These are phyloP conservation scores for Neonectria neomacrospora DNA, from an alignment of 2,329 filamentous ascomycete genomes.

Conservation along the genomic window DNA sequence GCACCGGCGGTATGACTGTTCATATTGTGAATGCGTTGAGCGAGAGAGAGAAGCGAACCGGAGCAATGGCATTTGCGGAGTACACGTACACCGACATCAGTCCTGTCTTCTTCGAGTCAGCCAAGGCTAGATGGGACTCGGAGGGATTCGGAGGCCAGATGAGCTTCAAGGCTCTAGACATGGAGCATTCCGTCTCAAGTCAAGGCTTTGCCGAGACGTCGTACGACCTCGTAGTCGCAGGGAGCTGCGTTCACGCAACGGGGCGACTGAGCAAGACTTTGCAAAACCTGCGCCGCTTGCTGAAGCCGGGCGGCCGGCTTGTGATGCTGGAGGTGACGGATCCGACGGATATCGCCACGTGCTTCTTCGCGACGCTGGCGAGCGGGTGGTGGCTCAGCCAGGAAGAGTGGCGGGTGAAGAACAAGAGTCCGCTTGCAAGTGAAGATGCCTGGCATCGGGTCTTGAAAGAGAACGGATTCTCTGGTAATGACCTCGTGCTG, in stretches of 20 bases:
- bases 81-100: not conserved
- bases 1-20: not conserved
- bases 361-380: not conserved
- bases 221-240: not conserved
- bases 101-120: not conserved
- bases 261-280: not conserved
- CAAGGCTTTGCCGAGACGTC: not conserved
- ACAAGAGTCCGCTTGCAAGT: not conserved
- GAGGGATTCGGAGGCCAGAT: not conserved
- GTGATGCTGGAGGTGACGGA: not conserved
- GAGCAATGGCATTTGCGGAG: not conserved
- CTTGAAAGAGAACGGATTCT: not conserved
- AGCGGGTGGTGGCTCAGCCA: not conserved
- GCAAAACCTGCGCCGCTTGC: not conserved
- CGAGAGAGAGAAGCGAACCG: not conserved
- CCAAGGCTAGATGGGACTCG: not conserved
- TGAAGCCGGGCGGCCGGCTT: not conserved
- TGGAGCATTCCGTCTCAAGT: not conserved
- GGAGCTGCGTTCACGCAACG: not conserved
- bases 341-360: not conserved
- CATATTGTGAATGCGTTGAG: not conserved
- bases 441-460: not conserved
- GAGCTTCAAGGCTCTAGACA: not conserved
- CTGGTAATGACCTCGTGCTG: not conserved
- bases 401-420: not conserved